These are phyloP conservation scores for Porphyrellus sp. DNA, from an alignment of 1,284 basidiomycete genomes.

Conservation along the genomic window DNA sequence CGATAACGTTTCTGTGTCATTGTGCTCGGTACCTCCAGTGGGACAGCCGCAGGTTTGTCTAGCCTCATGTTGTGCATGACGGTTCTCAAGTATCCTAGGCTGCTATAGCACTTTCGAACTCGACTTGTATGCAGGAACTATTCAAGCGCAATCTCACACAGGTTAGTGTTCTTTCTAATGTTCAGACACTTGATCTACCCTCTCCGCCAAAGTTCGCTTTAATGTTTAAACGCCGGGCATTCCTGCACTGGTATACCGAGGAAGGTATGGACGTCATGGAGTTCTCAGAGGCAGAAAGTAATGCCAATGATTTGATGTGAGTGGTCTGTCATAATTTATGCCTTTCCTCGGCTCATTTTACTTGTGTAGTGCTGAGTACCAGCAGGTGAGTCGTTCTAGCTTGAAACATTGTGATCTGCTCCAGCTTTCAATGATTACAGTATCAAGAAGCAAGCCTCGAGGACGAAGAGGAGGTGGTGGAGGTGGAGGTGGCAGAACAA, in stretches of 20 bases:
- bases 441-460: conserved; percentile 31
- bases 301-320: conserved; percentile 77
- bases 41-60: conserved; percentile 64
- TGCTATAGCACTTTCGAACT: conserved; percentile 80
- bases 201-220: conserved; percentile 55
- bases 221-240: conserved; percentile 84
- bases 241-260: conserved; percentile 88
- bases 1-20: conserved; percentile 76
- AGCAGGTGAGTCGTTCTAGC: conserved; percentile 23
- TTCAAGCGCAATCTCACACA: conserved; percentile 79
- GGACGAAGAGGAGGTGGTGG: conserved; percentile 26
- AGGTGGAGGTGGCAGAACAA: conserved; percentile 20
- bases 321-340: conserved; percentile 28
- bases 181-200: conserved; percentile 13
- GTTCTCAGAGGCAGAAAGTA: conserved; percentile 88
- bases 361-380: conserved; percentile 28
- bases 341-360: conserved; percentile 4
- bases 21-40: conserved; percentile 81
- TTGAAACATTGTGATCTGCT: background rate
- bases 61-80: background rate
- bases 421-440: conserved; percentile 11
- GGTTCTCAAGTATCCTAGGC: conserved; percentile 41
- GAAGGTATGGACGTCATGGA: conserved; percentile 94
- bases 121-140: conserved; percentile 85
- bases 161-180: conserved; percentile 32